Base-by-base conservation (phyloP, 441 rosid genomes). In the Croton setiger region DNA sequence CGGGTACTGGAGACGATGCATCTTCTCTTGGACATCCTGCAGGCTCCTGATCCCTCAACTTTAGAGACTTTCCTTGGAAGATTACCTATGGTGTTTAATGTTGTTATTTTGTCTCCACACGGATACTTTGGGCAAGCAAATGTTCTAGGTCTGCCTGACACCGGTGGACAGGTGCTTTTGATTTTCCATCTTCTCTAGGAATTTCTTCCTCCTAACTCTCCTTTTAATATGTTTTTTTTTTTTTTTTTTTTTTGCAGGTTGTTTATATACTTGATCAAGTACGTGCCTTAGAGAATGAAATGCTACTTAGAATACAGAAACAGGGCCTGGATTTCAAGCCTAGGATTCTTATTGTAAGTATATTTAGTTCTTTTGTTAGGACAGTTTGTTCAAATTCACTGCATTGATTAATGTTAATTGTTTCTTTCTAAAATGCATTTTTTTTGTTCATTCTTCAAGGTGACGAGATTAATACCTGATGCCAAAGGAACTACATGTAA, bases 51-150 rank as follows among this genome's bases (percentile, higher is more conserved):
- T 82, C 98, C 99, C 41, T 82, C 94, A 9, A 84, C 87, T 54
- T 78, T 95, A 51, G 99, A 95, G 87, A 88, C 79, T 77, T 95
- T 95, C 82, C 98, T 95, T 17, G 99, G 99, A 69, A 86, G 91
- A 73, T 48, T 92, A 39, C 99, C 98, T 0, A 92, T 92, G 99
- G 92, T 90, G 67, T 92, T 95, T 72, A 86, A 95, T 60, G 99
- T 92, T 71, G 99, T 88, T 45, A 88, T 95, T 80, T 80, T 95
- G 79, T 95, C 99, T 74, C 94, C 93, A 3, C 99, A 95, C 76
- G 98, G 99, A 72, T 95, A 86, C 79, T 95, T 95, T 44, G 99
- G 98, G 43, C 99, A 94, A 85, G 99, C 99, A 17, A 94, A 94
- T 82, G 99, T 94, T 78, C 77, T 92, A 77, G 99, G 99, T 56